Conservation (phyloP, 2,329 filamentous ascomycete genomes). For the Cryphonectria radicalis region DNA sequence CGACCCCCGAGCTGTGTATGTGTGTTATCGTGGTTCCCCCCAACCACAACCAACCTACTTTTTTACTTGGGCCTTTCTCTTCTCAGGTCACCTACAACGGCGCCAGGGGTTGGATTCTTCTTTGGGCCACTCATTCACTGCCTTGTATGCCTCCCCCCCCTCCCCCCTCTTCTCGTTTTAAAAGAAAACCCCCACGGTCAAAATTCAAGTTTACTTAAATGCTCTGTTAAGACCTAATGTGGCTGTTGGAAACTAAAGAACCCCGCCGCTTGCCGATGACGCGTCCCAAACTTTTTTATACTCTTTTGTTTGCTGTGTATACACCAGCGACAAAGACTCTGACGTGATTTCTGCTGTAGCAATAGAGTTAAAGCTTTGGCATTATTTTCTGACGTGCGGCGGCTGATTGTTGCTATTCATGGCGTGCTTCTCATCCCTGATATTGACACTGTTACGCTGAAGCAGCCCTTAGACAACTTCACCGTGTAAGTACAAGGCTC, state of each 20-base stretch:
- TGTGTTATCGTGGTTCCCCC: too few relatives aligned
- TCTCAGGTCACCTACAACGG: neutral
- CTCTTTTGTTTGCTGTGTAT: neutral
- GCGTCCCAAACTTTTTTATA: conserved; percentile 27
- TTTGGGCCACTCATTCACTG: too few relatives aligned
- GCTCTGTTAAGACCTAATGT: conserved; percentile 6
- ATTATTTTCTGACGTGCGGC: neutral
- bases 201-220: conserved; percentile 24
- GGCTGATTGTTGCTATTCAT: neutral
- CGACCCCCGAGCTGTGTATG: conserved; percentile 10
- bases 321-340: neutral
- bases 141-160: neutral
- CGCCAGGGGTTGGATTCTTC: too few relatives aligned
- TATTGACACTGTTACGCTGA: neutral
- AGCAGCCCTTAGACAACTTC: neutral
- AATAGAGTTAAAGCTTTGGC: conserved; percentile 6
- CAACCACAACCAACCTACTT: neutral
- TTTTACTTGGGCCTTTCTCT: neutral
- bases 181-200: conserved; percentile 2
- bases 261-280: conserved; percentile 34
- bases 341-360: conserved; percentile 3
- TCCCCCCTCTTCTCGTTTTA: neutral
- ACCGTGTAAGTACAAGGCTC: conserved; percentile 9
- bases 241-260: conserved; percentile 1
- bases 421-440: neutral